Conservation (phyloP, 2,329 filamentous ascomycete genomes). For the Gliomastix tumulicola region DNA sequence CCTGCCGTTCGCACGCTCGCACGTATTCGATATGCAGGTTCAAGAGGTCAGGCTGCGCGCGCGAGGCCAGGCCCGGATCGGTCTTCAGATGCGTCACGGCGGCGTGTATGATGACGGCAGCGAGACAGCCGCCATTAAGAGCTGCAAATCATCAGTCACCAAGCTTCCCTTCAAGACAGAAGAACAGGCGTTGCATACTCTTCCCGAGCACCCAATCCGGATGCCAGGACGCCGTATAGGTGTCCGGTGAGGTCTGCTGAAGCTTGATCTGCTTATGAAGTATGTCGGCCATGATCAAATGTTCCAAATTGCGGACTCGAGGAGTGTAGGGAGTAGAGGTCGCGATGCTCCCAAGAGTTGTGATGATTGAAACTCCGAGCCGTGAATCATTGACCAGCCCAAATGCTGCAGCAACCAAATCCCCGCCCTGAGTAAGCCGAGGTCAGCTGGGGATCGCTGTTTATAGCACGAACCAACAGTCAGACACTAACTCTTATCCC, state of each 20-base stretch:
- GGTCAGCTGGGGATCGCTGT: no score
- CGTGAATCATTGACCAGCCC: no score
- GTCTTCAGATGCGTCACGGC: constrained; percentile 11
- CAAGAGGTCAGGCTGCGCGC: constrained; percentile 15
- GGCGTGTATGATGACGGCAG: constrained; percentile 13
- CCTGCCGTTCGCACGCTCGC: constrained; percentile 9
- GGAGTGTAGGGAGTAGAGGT: no score
- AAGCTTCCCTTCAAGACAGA: not conserved
- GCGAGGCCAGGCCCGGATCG: constrained; percentile 3
- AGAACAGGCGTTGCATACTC: not conserved
- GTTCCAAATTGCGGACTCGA: no score
- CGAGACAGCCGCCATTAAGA: constrained; percentile 11
- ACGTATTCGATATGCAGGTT: constrained; percentile 18
- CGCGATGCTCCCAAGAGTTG: no score
- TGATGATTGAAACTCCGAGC: no score
- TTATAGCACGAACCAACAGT: no score
- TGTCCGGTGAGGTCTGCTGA: not conserved
- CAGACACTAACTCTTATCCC: no score
- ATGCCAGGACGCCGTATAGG: constrained; percentile 2
- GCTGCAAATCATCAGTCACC: constrained; percentile 7
- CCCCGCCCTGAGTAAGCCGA: no score
- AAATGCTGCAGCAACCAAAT: no score
- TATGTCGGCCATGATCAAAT: not conserved
- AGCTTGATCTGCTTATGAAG: constrained; percentile 3
- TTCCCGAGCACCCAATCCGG: constrained; percentile 1